Evolutionary conservation across 129 eudicot genomes (phyloP).

Genomic region (Logfia minima): DNA sequence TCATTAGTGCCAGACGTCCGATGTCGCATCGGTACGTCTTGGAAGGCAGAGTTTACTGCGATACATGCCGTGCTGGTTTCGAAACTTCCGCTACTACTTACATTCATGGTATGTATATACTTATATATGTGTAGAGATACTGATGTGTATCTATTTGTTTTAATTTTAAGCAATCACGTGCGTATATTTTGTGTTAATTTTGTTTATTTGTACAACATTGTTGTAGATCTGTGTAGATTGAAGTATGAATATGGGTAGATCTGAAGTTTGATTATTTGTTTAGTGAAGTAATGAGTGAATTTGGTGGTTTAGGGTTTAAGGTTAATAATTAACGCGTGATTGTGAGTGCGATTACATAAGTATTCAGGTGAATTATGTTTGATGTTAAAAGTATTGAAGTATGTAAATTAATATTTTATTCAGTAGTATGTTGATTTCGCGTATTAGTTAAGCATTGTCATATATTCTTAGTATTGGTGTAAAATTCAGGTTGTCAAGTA

Average conservation of each 20-base stretch:
- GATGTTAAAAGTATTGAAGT: neutral
- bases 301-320: conserved; percentile 15
- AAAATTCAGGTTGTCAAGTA: too few species aligned
- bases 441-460: conserved; percentile 12
- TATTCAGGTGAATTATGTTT: neutral
- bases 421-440: neutral
- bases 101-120: conserved; percentile 36
- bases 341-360: neutral
- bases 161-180: neutral
- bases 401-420: neutral
- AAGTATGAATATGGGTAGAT: conserved; percentile 11
- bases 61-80: conserved; percentile 66
- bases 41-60: conserved; percentile 62
- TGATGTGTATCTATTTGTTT: neutral
- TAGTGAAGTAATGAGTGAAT: conserved; percentile 3
- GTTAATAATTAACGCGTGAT: neutral
- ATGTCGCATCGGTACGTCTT: conserved; percentile 40
- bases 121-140: neutral
- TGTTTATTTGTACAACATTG: neutral
- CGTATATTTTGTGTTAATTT: neutral
- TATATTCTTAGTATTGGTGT: too few species aligned
- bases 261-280: conserved; percentile 11
- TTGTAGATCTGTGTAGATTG: conserved; percentile 23
- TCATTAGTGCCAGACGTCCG: conserved; percentile 43
- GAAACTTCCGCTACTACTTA: conserved; percentile 63